Evolutionary conservation across 2,329 filamentous ascomycete species (phyloP).

Genomic region (Fusarium torulosum): DNA sequence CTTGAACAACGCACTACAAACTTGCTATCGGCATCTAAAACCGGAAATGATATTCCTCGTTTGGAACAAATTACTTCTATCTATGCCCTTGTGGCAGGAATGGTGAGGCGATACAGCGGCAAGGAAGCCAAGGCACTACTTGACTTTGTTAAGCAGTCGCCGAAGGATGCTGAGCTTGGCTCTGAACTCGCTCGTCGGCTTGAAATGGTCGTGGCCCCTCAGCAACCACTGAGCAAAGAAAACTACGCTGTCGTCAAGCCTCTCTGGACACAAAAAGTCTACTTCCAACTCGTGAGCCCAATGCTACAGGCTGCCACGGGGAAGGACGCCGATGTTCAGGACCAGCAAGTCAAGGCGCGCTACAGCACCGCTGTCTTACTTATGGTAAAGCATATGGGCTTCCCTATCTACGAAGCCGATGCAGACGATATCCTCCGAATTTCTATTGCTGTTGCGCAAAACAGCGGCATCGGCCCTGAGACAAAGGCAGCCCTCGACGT

Average conservation of each 20-base stretch:
- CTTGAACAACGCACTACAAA: slow-evolving; percentile 46
- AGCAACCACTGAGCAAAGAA: slow-evolving; percentile 55
- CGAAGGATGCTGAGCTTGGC: slow-evolving; percentile 52
- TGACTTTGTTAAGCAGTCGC: slow-evolving; percentile 54
- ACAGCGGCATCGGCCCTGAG: slow-evolving; percentile 57
- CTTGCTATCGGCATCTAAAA: slow-evolving; percentile 34
- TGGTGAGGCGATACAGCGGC: slow-evolving; percentile 56
- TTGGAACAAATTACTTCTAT: slow-evolving; percentile 51
- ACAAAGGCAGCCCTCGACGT: slow-evolving; percentile 63
- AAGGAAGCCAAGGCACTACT: slow-evolving; percentile 52
- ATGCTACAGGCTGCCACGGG: slow-evolving; percentile 58
- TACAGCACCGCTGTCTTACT: slow-evolving; percentile 63
- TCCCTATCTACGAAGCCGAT: slow-evolving; percentile 66
- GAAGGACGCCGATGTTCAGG: slow-evolving; percentile 47
- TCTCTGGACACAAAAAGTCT: slow-evolving; percentile 64
- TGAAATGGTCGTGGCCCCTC: slow-evolving; percentile 58
- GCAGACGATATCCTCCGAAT: slow-evolving; percentile 61
- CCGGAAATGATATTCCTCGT: slow-evolving; percentile 23
- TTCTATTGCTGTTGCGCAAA: slow-evolving; percentile 61
- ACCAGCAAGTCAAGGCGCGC: slow-evolving; percentile 52
- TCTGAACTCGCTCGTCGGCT: slow-evolving; percentile 58
- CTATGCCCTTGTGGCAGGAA: slow-evolving; percentile 55
- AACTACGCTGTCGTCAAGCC: slow-evolving; percentile 60
- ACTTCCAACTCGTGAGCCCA: slow-evolving; percentile 60
- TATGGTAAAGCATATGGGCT: slow-evolving; percentile 63